A percentile compares a stretch with the other conserved stretches of the same genome.
Conservation (phyloP, 2,329 filamentous ascomycete genomes). For the Colletotrichum echinochloae region DNA sequence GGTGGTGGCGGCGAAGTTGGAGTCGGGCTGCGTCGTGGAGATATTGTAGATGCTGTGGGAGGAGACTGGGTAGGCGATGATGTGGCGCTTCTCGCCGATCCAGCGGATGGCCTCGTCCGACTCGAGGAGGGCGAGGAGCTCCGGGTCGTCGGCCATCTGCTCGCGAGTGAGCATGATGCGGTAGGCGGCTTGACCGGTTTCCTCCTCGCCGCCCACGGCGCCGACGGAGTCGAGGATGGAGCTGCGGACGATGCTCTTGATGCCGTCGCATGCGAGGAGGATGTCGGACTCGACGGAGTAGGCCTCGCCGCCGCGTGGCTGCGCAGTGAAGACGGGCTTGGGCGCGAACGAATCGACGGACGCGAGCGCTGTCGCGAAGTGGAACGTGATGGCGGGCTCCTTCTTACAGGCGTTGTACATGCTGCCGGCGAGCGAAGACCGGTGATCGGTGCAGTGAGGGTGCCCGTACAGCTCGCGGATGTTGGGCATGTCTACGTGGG, state of each 20-base stretch:
- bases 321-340: conserved; percentile 69
- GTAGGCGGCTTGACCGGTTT: conserved; percentile 83
- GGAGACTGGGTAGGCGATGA: conserved; percentile 82
- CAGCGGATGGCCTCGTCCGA: conserved; percentile 77
- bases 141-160: conserved; percentile 74
- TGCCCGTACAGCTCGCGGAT: conserved; percentile 77
- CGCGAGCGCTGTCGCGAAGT: conserved; percentile 70
- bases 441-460: conserved; percentile 84
- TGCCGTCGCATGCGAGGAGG: conserved; percentile 66
- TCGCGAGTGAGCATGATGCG: conserved; percentile 80
- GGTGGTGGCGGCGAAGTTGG: conserved; percentile 68
- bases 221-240: conserved; percentile 67
- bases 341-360: conserved; percentile 70
- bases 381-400: conserved; percentile 74
- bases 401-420: conserved; percentile 78
- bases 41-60: conserved; percentile 75
- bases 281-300: conserved; percentile 67
- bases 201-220: conserved; percentile 67
- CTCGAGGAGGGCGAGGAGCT: conserved; percentile 75
- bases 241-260: conserved; percentile 64
- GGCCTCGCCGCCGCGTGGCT: conserved; percentile 66
- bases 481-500: conserved; percentile 76
- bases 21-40: conserved; percentile 71
- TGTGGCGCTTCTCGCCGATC: conserved; percentile 81
- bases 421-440: conserved; percentile 75